Evolutionary conservation across 2,329 filamentous ascomycete genomes (phyloP).

Genomic region (Apiospora phragmitis): DNA sequence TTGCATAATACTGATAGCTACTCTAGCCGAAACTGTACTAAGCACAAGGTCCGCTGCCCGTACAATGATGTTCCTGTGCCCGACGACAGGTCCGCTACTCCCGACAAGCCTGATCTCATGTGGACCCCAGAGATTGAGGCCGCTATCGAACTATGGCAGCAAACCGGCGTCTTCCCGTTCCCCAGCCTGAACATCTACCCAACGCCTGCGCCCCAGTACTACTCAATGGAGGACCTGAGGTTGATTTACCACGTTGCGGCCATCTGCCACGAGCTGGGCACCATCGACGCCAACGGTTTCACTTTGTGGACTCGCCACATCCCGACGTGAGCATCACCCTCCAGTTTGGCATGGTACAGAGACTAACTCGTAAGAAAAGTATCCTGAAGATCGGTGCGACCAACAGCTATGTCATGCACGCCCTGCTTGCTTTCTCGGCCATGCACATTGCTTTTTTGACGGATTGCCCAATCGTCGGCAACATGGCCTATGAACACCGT

Average conservation of each 20-base stretch:
- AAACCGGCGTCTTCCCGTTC: constrained; percentile 83
- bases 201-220: constrained; percentile 69
- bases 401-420: constrained; percentile 90
- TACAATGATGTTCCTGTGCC: constrained; percentile 85
- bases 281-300: constrained; percentile 76
- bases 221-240: constrained; percentile 77
- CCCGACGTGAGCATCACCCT: constrained; percentile 70
- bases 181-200: constrained; percentile 77
- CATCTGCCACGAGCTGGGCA: constrained; percentile 79
- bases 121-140: constrained; percentile 86
- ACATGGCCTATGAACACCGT: constrained; percentile 87
- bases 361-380: constrained; percentile 40
- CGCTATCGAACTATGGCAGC: constrained; percentile 79
- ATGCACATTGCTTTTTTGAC: constrained; percentile 91
- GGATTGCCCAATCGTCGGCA: constrained; percentile 79
- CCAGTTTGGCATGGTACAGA: background rate
- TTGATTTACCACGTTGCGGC: constrained; percentile 89
- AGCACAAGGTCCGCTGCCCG: constrained; percentile 97
- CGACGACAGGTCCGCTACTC: constrained; percentile 61
- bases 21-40: constrained; percentile 92
- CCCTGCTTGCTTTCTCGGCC: constrained; percentile 89
- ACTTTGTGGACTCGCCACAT: constrained; percentile 93
- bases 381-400: constrained; percentile 81
- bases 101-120: constrained; percentile 69
- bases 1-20: background rate